Evolutionary conservation across 371 early-diverging fungal species (phyloP), one percentile per base, ranked within the genome.

Genomic region (Mortierella sp.): DNA sequence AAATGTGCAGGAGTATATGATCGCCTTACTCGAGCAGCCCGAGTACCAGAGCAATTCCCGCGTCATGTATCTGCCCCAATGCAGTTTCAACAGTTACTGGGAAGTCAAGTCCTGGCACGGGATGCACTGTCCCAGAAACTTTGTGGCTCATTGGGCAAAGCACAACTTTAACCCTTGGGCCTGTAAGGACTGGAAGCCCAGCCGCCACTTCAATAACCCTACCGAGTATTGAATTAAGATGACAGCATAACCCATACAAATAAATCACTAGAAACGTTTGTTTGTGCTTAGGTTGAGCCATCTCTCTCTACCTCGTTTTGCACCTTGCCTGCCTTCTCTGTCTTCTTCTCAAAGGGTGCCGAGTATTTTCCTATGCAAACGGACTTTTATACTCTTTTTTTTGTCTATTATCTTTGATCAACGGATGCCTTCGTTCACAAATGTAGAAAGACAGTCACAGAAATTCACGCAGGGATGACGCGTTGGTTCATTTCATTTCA

Each of bases 41-140:
- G 45, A 24, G 14, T 83, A 44, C 50, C 34, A 70, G 57, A 34
- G 24, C 14, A 9, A 84, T 1, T 38, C 28, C 4, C 63, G 77
- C 42, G 84, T 84, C 78, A 84, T 80, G 75, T 78, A 78, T 28
- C 65, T 80, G n/a, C 84, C 84, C 5, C 81, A 84, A 70, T 84
- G 84, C 72, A 80, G 78, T 38, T 84, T 80, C 70, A 84, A 84
- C 74, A 80, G 80, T 26, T 79, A 83, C 58, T 83, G 80, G 79
- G 38, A 79, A 0, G 71, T 76, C 52, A 84, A 78, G 73, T 75
- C 45, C 14, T 73, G 73, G 11, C 31, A 78, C 44, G 84, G 55
- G 42, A 80, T 84, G 78, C 78, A 80, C 19, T 78, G 75, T 2
- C 84, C 84, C 4, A 78, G 84, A n/a, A 78, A 84, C 47, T 84